Conservation (phyloP, 352 stramenopile species). For the Aphanomyces invadans region DNA sequence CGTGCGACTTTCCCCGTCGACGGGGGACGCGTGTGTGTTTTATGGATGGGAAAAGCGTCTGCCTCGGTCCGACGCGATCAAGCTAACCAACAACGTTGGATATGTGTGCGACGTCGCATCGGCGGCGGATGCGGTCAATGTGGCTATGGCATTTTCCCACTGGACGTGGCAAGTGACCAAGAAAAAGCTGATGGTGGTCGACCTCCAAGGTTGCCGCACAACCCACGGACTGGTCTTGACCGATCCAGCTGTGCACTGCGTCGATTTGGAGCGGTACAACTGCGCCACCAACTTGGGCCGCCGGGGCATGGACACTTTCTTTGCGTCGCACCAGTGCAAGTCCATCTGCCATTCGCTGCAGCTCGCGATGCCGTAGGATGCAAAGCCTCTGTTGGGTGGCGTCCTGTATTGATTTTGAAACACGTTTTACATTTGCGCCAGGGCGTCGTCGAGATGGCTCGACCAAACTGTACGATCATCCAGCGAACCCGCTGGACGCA, state of each 20-base stretch:
- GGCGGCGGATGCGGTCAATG: constrained; percentile 14
- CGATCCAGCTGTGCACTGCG: constrained; percentile 24
- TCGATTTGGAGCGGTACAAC: constrained; percentile 2
- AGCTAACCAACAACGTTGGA: constrained; percentile 38
- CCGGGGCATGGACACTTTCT: constrained; percentile 21
- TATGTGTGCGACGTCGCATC: background rate
- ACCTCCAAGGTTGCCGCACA: constrained; percentile 32
- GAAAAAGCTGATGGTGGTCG: constrained; percentile 37
- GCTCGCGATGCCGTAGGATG: background rate
- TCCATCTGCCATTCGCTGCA: constrained; percentile 1
- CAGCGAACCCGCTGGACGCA: background rate
- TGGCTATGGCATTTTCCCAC: constrained; percentile 31
- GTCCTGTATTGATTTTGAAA: background rate
- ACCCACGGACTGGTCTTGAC: constrained; percentile 15
- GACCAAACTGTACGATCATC: background rate
- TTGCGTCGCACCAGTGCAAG: constrained; percentile 20
- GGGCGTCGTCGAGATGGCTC: too few relatives aligned
- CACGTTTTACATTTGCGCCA: too few relatives aligned
- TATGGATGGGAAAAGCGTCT: constrained; percentile 9
- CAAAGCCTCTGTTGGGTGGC: too few relatives aligned
- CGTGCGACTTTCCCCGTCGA: background rate
- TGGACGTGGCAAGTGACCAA: constrained; percentile 31
- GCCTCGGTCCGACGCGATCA: background rate
- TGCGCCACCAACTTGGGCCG: constrained; percentile 17
- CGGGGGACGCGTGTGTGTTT: background rate